Evolutionary conservation across 225 moss, liverwort and hornwort genomes (phyloP).

Genomic region (Polytrichum commune): DNA sequence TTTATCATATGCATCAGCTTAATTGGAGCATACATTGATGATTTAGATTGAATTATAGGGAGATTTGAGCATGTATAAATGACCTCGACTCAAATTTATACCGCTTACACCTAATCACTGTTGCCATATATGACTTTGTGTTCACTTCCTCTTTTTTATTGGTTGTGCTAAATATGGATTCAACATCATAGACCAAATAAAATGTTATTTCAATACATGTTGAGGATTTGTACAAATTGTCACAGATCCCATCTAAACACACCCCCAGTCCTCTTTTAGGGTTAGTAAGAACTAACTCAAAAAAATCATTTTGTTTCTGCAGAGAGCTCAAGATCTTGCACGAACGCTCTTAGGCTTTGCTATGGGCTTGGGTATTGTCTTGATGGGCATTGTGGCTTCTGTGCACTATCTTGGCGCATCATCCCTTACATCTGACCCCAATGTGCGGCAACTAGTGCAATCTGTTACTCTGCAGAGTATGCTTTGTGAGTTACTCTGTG

Average conservation of each 20-base stretch:
- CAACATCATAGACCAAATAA: no score
- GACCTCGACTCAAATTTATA: no score
- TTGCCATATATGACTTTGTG: no score
- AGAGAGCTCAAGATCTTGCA: slow-evolving; percentile 68
- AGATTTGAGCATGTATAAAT: no score
- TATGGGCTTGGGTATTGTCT: slow-evolving; percentile 38
- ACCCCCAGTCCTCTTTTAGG: no score
- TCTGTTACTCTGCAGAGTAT: slow-evolving; percentile 72
- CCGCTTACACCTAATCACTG: no score
- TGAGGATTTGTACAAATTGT: no score
- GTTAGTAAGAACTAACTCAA: not conserved
- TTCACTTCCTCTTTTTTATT: no score
- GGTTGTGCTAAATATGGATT: no score
- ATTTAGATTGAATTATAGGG: not conserved
- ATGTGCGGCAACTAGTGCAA: slow-evolving; percentile 59
- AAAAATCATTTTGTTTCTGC: slow-evolving; percentile 13
- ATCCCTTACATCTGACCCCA: slow-evolving; percentile 57
- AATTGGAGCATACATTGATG: not conserved
- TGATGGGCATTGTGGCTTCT: slow-evolving; percentile 51
- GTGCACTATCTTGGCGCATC: slow-evolving; percentile 55
- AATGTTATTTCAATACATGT: no score
- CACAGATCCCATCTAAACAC: not conserved
- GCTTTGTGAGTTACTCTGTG: slow-evolving; percentile 59
- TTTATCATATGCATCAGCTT: no score
- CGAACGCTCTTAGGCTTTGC: slow-evolving; percentile 53